A percentile compares a stretch with the other conserved stretches of the same genome.
Conservation (phyloP, 768 basidiomycete genomes). For the Phanerochaete sordida region DNA sequence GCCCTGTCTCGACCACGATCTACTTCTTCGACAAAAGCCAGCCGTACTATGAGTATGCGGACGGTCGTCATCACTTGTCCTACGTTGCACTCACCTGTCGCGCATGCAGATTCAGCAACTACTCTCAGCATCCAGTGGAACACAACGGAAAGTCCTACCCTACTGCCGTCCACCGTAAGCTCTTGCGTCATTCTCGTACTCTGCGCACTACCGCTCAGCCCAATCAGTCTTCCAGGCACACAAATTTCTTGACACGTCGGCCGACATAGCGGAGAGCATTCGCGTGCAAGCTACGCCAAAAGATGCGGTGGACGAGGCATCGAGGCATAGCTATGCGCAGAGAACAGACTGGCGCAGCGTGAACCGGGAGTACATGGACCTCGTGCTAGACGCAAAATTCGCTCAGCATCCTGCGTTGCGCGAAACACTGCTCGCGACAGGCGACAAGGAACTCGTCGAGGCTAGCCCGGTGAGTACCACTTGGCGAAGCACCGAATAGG, state of each 20-base stretch:
- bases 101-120: conserved; percentile 11
- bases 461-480: not conserved
- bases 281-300: not conserved
- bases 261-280: conserved; percentile 14
- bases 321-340: not conserved
- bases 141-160: not conserved
- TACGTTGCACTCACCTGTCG: not conserved
- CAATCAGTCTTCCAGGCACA: conserved; percentile 10
- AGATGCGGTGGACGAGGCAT: conserved; percentile 11
- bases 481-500: not conserved
- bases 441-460: conserved; percentile 8
- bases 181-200: not conserved
- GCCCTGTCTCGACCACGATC: no score
- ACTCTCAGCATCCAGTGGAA: not conserved
- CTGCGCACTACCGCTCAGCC: not conserved
- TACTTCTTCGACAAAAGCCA: not conserved
- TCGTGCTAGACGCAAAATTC: conserved; percentile 5
- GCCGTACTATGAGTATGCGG: conserved; percentile 3
- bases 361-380: conserved; percentile 9
- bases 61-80: no score
- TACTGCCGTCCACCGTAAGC: not conserved
- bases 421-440: conserved; percentile 2
- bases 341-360: conserved; percentile 10
- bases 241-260: conserved; percentile 5
- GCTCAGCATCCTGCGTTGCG: conserved; percentile 1